phyloP scores from a whole-genome alignment of 169 alveolate genomes.

The Plasmodium reichenowi region DNA sequence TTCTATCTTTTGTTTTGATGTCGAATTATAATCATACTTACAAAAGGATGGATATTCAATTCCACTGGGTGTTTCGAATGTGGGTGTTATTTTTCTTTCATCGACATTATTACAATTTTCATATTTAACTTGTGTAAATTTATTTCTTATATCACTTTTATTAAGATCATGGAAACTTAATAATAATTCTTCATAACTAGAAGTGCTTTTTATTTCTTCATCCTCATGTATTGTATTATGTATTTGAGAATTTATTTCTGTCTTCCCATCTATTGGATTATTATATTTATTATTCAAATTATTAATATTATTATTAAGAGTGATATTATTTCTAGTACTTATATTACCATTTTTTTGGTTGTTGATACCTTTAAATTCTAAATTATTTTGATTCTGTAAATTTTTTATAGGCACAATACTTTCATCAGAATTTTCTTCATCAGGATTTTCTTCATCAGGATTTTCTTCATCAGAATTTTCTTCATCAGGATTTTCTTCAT shows the following conservation, averaged over 20 bases:
- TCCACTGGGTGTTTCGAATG: neutral
- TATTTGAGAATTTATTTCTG: no score
- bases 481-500: no score
- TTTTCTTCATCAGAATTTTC: conserved; percentile 31
- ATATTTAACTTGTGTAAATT: conserved; percentile 5
- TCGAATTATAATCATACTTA: neutral
- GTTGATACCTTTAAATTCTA: neutral
- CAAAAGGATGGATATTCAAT: neutral
- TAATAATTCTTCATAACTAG: conserved; percentile 49
- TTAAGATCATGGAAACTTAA: conserved; percentile 39
- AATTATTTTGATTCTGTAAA: neutral
- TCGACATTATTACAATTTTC: conserved; percentile 12
- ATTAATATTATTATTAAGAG: neutral
- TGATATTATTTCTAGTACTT: neutral
- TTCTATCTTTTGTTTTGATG: conserved; percentile 6
- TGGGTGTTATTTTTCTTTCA: neutral
- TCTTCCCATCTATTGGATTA: no score
- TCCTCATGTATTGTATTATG: neutral
- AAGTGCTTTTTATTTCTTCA: conserved; percentile 23
- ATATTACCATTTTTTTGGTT: neutral
- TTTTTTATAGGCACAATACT: conserved; percentile 13
- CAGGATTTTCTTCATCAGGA: conserved; percentile 31
- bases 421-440: conserved; percentile 30
- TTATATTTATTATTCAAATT: neutral
- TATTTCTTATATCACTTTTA: conserved; percentile 36